Evolutionary conservation across 1,284 basidiomycete genomes (phyloP).

Genomic region (Microbotryum lychnidis-dioicae): DNA sequence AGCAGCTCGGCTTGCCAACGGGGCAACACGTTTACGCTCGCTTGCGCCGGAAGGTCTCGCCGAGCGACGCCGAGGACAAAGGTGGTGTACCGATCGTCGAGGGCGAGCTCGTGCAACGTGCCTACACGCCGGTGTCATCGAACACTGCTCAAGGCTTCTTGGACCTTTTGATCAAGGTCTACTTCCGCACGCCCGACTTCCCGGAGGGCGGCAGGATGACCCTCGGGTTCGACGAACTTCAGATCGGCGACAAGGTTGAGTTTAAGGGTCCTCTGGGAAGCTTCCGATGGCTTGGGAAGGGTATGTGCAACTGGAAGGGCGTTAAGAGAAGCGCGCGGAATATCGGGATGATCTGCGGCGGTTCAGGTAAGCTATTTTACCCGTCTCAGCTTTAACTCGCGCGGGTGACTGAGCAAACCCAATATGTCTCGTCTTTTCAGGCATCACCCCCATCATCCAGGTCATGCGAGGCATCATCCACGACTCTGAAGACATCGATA

Average conservation of each 20-base stretch:
- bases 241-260: constrained; percentile 50
- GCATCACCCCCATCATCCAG: constrained; percentile 56
- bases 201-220: constrained; percentile 55
- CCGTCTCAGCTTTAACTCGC: too few relatives aligned
- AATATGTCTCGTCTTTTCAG: constrained; percentile 33
- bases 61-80: neutral
- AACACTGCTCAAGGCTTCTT: constrained; percentile 47
- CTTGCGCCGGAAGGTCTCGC: constrained; percentile 43
- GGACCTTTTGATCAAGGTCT: constrained; percentile 55
- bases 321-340: constrained; percentile 43
- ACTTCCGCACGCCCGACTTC: constrained; percentile 45
- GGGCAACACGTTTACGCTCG: constrained; percentile 59
- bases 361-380: constrained; percentile 44
- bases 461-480: constrained; percentile 49
- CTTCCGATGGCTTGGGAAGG: constrained; percentile 51
- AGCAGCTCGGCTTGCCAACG: constrained; percentile 52
- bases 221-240: constrained; percentile 48
- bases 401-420: neutral
- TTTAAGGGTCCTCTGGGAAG: constrained; percentile 58
- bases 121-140: constrained; percentile 56
- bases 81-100: constrained; percentile 12
- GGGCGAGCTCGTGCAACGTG: constrained; percentile 51
- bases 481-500: constrained; percentile 42
- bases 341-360: constrained; percentile 55
- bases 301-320: constrained; percentile 44